Evolutionary conservation across 805 yeast species (phyloP), one percentile per base, ranked within the genome.

Genomic region (Saturnispora galanensis): DNA sequence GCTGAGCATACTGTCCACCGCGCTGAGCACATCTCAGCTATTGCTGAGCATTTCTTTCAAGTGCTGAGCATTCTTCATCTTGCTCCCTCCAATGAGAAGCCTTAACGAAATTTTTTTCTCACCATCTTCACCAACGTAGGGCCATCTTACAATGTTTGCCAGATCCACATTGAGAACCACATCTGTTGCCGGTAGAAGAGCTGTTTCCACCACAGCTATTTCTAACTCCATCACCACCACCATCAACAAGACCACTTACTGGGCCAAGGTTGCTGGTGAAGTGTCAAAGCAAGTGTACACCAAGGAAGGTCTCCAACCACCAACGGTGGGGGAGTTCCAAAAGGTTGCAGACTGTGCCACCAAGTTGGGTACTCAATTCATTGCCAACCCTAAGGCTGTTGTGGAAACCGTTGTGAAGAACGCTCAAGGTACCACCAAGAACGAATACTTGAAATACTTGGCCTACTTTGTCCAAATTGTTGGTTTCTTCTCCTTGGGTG

Each of bases 301-400:
- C 61, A 84, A 84, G 67, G 98, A 93, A 71, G 95, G 88, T 52
- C 70, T 93, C 56, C 85, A 94, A 50, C 97, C 97, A 52, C 98
- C 98, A 57, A 63, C 86, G 35, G 57, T 73, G 50, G 74, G 76
- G 46, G 87, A 87, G 64, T 73, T 90, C 71, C 81, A 84, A 70
- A 69, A 74, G 53, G 86, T 84, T 35, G 88, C 84, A 74, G 65
- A 73, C 54, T 60, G 68, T 28, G 56, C 79, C 42, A 72, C 73
- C 68, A 66, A 67, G 47, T 68, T 67, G 54, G 65, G 70, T 36
- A 52, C 73, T 43, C 55, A 65, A 31, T 65, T 66, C 48, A 62
- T 72, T 41, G 66, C 73, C 55, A 72, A 79, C 60, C 96, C 95
- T 58, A 73, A 73, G 56, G 73, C 74, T 50, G 64, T 76, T 48